phyloP scores from a whole-genome alignment of 176 grass and related monocot species.

The Musa schizocarpa region DNA sequence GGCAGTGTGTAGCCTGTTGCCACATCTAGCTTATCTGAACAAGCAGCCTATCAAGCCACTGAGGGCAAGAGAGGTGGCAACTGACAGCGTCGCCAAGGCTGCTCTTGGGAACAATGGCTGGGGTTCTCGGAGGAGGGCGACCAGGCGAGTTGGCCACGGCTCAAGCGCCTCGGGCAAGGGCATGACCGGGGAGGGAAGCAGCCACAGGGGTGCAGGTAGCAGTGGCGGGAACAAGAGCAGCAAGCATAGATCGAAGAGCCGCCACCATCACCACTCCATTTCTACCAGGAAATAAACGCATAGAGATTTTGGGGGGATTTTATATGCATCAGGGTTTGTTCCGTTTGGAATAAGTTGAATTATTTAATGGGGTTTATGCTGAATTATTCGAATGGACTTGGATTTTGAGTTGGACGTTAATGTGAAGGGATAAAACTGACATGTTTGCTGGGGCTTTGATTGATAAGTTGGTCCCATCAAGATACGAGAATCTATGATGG shows the following conservation, averaged over 20 bases:
- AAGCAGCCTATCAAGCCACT: conserved; percentile 61
- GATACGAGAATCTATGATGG: too few relatives aligned
- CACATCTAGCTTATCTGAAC: conserved; percentile 67
- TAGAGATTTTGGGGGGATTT: background rate
- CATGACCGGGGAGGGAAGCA: conserved; percentile 8
- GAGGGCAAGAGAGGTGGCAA: conserved; percentile 45
- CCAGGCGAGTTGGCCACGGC: conserved; percentile 27
- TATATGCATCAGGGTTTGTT: background rate
- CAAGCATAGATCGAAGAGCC: conserved; percentile 9
- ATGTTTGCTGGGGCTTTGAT: too few relatives aligned
- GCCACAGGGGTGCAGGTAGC: conserved; percentile 3
- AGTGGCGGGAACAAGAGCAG: conserved; percentile 1
- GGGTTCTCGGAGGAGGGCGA: conserved; percentile 32
- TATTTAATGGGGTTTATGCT: too few relatives aligned
- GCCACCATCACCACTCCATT: background rate
- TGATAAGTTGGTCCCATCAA: too few relatives aligned
- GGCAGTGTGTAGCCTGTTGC: conserved; percentile 48
- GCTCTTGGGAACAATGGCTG: conserved; percentile 49
- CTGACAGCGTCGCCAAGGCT: conserved; percentile 67
- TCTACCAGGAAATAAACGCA: conserved; percentile 5
- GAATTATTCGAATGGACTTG: too few relatives aligned
- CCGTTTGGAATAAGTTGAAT: background rate
- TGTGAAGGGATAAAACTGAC: too few relatives aligned
- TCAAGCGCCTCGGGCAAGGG: conserved; percentile 13
- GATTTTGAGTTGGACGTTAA: too few relatives aligned